These are phyloP conservation scores for Colletotrichum tamarilloi DNA, from an alignment of 2,329 filamentous ascomycete genomes.

Conservation along the genomic window DNA sequence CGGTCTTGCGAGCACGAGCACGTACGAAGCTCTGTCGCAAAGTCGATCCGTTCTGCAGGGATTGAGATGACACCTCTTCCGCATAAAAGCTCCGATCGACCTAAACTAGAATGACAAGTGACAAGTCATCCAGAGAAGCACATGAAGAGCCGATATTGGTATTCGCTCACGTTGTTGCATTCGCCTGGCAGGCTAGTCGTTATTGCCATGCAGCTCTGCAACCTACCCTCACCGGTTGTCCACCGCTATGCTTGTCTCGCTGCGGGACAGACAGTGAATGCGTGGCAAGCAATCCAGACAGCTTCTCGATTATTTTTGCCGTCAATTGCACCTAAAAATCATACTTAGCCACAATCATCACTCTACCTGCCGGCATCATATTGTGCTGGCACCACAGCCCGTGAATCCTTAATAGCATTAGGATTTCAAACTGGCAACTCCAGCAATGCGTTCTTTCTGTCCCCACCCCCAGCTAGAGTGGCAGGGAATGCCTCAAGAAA, in stretches of 20 bases:
- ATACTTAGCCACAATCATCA: neutral
- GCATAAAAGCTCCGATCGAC: slow-evolving; percentile 15
- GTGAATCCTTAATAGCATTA: neutral
- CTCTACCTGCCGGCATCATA: neutral
- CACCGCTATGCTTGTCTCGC: neutral
- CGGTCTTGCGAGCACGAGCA: neutral
- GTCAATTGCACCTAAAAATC: neutral
- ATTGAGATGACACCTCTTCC: neutral
- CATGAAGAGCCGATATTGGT: neutral
- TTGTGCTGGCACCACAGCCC: neutral
- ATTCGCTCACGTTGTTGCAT: neutral
- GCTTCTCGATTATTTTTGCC: neutral
- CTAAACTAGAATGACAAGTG: neutral
- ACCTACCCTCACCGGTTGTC: neutral
- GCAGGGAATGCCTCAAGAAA: neutral
- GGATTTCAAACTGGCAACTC: neutral
- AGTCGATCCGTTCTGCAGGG: neutral
- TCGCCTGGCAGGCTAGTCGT: neutral
- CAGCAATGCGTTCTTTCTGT: too few species aligned
- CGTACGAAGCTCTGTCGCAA: neutral
- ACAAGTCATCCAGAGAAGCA: neutral
- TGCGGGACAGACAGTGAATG: neutral
- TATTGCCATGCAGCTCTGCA: neutral
- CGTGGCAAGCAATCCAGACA: neutral
- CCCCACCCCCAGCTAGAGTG: too few species aligned